Base-by-base conservation (phyloP, 2,329 filamentous ascomycete species). In the Hysterium pulicare region DNA sequence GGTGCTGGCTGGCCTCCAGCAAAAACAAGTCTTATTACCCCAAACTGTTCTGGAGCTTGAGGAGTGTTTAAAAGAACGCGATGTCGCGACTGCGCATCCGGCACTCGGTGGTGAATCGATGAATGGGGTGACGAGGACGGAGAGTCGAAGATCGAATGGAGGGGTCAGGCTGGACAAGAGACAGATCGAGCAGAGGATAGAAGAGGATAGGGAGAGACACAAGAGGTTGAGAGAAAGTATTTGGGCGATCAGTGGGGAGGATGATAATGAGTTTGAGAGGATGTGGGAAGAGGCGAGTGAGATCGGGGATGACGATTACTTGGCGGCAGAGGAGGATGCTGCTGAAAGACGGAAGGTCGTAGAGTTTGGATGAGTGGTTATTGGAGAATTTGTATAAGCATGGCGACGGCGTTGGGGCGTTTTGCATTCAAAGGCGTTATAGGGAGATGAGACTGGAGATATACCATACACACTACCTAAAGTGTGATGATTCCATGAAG, bases 191-290 rank as follows among this genome's bases (percentile, higher is more conserved):
- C 90, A 97, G 71, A 78, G 93, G 31, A 95, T 98, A 49, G 94
- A 98, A 57, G 94, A 98, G 69, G 93, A 98, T 67, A 77, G 93
- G 3, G 93, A 98, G 67, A 76, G 93, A 33, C 94, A 98, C 67
- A 98, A 98, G 74, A 75, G 91, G 33, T 73, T 91, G 58, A 75
- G 93, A 17, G 93, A 98, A 70, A 90, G 84, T 56, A 94, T 95
- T 49, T 98, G 94, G 93, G 88, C 90, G 0, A 83, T 95, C 2
- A 81, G 81, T 22, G 76, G 78, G 7, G 77, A 80, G 23, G 71
- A 76, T 7, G 75, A 79, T 20, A 79, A 83, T 6, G 91, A 97
- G 68, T 84, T 89, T 69, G 79, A 84, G 49, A 87, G 82, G 68
- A 70, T 94, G 51, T 94, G 87, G 85, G 88, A 93, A 31, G 89